Evolutionary conservation across 2,329 filamentous ascomycete genomes (phyloP).

Genomic region (Ampelomyces quisqualis): DNA sequence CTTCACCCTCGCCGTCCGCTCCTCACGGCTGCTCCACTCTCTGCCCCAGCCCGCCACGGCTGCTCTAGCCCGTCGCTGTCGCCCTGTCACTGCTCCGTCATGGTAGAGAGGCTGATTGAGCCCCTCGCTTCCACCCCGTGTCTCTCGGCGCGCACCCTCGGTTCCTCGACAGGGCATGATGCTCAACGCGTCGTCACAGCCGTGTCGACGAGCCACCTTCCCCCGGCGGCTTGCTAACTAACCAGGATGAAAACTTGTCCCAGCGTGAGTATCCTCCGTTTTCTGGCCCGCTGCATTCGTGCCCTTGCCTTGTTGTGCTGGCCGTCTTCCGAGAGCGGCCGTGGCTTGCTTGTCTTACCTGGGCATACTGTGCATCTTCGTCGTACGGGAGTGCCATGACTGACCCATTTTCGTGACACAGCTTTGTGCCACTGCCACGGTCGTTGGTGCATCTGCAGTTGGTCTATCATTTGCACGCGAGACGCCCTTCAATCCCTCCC

Average conservation of each 20-base stretch:
- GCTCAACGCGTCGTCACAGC: constrained; percentile 42
- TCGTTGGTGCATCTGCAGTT: constrained; percentile 60
- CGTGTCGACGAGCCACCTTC: constrained; percentile 42
- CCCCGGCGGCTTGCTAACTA: constrained; percentile 39
- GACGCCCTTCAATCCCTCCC: constrained; percentile 41
- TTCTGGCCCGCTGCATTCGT: constrained; percentile 14
- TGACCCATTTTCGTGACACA: constrained; percentile 46
- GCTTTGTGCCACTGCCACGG: constrained; percentile 64
- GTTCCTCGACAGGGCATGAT: constrained; percentile 44
- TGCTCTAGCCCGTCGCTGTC: constrained; percentile 25
- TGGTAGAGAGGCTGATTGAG: constrained; percentile 26
- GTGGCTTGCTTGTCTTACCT: constrained; percentile 29
- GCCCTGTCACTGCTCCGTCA: constrained; percentile 24
- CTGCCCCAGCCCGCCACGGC: constrained; percentile 29
- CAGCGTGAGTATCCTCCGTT: constrained; percentile 42
- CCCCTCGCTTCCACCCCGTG: constrained; percentile 22
- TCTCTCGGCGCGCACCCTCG: constrained; percentile 22
- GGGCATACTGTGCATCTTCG: constrained; percentile 21
- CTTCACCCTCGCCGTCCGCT: constrained; percentile 34
- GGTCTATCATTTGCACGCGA: constrained; percentile 60
- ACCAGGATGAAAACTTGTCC: constrained; percentile 51
- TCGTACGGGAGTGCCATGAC: constrained; percentile 35
- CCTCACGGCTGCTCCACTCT: constrained; percentile 33
- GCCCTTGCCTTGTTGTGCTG: constrained; percentile 37
- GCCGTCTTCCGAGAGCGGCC: constrained; percentile 25